Conservation (phyloP, 495 filamentous ascomycete species). For the Penicillium canariense region DNA sequence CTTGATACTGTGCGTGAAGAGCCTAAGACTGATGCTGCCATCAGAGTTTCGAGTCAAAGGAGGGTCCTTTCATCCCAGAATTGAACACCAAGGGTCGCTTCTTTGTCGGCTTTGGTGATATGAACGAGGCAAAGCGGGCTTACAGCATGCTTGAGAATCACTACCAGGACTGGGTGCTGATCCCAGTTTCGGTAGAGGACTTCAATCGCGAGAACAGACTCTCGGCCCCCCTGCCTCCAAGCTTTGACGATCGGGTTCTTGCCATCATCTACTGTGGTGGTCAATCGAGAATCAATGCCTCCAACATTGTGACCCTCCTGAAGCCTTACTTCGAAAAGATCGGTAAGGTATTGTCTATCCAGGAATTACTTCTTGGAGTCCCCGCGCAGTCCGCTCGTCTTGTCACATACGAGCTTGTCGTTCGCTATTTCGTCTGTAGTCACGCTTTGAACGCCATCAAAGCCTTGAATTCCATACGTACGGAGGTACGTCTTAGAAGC, state of each 20-base stretch:
- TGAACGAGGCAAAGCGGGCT: neutral
- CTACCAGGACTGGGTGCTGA: neutral
- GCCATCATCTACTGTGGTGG: slow-evolving; percentile 3
- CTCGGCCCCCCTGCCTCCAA: neutral
- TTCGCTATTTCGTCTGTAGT: neutral
- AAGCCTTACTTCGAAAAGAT: slow-evolving; percentile 5
- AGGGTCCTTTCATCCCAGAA: slow-evolving; percentile 7
- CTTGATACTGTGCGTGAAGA: neutral
- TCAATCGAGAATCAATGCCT: neutral
- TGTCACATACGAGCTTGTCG: slow-evolving; percentile 4
- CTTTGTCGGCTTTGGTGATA: slow-evolving; percentile 8
- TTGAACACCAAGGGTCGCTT: slow-evolving; percentile 10
- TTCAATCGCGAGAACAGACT: slow-evolving; percentile 4
- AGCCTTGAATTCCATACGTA: slow-evolving; percentile 10
- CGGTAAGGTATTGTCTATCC: slow-evolving; percentile 7
- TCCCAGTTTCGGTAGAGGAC: neutral
- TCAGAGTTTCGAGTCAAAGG: neutral
- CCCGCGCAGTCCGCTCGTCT: neutral
- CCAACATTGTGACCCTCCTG: neutral
- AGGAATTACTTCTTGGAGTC: neutral
- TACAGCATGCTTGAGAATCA: neutral
- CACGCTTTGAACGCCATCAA: slow-evolving; percentile 9
- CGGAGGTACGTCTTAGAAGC: neutral
- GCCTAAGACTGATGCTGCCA: neutral
- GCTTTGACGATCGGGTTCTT: slow-evolving; percentile 11